Base-by-base conservation (phyloP, 2,329 filamentous ascomycete genomes). In the Pyrenophora teres region DNA sequence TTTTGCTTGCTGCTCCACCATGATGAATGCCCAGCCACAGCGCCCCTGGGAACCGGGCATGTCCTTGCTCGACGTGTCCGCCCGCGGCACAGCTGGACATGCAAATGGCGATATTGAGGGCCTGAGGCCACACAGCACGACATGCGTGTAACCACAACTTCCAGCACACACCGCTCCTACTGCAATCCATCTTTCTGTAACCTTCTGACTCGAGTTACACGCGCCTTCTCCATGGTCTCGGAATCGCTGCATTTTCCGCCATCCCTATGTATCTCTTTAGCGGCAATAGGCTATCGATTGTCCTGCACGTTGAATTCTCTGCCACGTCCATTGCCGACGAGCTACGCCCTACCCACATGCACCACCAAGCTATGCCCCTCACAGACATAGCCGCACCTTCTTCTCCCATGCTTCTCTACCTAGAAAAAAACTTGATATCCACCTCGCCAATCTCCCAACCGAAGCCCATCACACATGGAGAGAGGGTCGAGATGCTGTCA, bases 101-200 rank as follows among this genome's bases (percentile, higher is more conserved):
- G 27, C 27, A 30, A 30, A 12, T 10, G 27, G 27, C 27, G 9
- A 56, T 67, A 66, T 70, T 70, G 67, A 67, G 64, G 59, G 65
- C 65, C 70, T 70, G 67, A 67, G 64, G 59, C 57, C 59, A 65
- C 67, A 47, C 32, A 49, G 57, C 61, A 69, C 67, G 50, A 54
- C 68, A 56, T 64, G 54, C 54, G 65, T 66, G 59, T 39, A 58
- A 68, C 65, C 41, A 47, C 50, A 45, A 56, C 60, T 51, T 57
- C 54, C 57, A 62, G 43, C 55, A 52, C 63, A 63, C 66, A 70
- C 68, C 67, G 64, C 68, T 68, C 46, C 55, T 59, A 50, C 57
- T 10, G 16, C 57, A 60, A 52, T 46, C 52, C 48, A 16, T 18
- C 12, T 31, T 31, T 40, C 31, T 38, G 40, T 23, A 9, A 7